These are phyloP conservation scores for Pugionium cornutum DNA, from an alignment of 345 rosid genomes.

Conservation along the genomic window DNA sequence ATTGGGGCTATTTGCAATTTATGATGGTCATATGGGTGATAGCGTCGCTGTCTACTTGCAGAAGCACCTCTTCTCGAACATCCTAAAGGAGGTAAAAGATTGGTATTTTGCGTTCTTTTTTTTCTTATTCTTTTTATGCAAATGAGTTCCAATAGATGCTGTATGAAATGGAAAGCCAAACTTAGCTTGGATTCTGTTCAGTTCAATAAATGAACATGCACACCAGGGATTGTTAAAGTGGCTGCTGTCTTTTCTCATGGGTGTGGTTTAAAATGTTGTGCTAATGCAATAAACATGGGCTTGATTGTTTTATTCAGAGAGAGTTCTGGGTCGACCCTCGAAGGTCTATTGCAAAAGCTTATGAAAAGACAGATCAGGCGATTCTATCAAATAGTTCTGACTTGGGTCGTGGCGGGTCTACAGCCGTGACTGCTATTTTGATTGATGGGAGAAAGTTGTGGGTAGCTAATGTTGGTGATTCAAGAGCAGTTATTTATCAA, in stretches of 20 bases:
- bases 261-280: conserved; percentile 5
- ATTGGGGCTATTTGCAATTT: conserved; percentile 72
- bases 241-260: neutral
- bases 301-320: conserved; percentile 43
- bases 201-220: too few species aligned
- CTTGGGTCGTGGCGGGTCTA: conserved; percentile 78
- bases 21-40: conserved; percentile 81
- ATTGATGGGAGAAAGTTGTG: conserved; percentile 58
- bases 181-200: too few species aligned
- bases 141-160: too few species aligned
- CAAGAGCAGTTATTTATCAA: conserved; percentile 65
- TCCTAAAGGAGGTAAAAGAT: conserved; percentile 63
- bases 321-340: conserved; percentile 72
- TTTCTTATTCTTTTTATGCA: too few species aligned
- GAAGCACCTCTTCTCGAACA: conserved; percentile 64
- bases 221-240: neutral
- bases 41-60: conserved; percentile 67
- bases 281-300: neutral
- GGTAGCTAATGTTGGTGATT: conserved; percentile 79
- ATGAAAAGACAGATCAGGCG: conserved; percentile 75
- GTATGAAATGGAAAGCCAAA: too few species aligned
- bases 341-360: conserved; percentile 68
- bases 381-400: conserved; percentile 67
- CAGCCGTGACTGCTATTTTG: conserved; percentile 81
- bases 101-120: neutral